Conservation (phyloP, 768 basidiomycete genomes). For the Mycena alexandri region DNA sequence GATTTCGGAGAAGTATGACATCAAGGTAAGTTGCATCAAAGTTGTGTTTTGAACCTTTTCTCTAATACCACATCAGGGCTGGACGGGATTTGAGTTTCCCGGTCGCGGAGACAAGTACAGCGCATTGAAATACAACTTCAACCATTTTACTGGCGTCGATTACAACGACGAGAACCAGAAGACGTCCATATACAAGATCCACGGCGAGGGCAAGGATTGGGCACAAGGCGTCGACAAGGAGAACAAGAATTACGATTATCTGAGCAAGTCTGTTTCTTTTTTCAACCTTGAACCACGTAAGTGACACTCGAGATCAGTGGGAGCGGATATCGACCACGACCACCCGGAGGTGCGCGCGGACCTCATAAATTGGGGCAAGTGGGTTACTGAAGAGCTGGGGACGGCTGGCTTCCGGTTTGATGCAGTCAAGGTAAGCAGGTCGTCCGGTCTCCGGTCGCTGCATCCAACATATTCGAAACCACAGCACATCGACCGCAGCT, state of each 20-base stretch:
- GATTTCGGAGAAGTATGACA: conserved; percentile 40
- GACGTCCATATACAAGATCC: conserved; percentile 68
- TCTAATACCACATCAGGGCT: conserved; percentile 54
- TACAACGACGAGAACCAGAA: conserved; percentile 69
- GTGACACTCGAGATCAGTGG: conserved; percentile 29
- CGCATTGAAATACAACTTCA: conserved; percentile 64
- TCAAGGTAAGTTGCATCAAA: conserved; percentile 24
- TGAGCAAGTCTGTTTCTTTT: conserved; percentile 49
- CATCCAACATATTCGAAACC: no score
- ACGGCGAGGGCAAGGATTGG: conserved; percentile 69
- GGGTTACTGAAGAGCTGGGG: conserved; percentile 56
- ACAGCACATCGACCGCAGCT: conserved; percentile 49
- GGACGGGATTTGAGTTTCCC: conserved; percentile 74
- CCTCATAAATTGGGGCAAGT: conserved; percentile 68
- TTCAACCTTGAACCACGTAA: not conserved
- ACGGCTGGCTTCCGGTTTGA: conserved; percentile 52
- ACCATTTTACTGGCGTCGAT: conserved; percentile 76
- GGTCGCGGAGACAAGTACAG: conserved; percentile 74
- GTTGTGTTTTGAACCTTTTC: no score
- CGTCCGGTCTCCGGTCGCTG: no score
- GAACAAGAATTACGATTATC: conserved; percentile 73
- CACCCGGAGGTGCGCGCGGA: conserved; percentile 74
- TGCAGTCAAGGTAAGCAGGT: conserved; percentile 56
- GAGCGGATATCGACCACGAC: conserved; percentile 65
- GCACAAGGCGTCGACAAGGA: conserved; percentile 72